Evolutionary conservation across 352 stramenopile genomes (phyloP), one percentile per base, ranked within the genome.

Genomic region (Globisporangium radiosum): DNA sequence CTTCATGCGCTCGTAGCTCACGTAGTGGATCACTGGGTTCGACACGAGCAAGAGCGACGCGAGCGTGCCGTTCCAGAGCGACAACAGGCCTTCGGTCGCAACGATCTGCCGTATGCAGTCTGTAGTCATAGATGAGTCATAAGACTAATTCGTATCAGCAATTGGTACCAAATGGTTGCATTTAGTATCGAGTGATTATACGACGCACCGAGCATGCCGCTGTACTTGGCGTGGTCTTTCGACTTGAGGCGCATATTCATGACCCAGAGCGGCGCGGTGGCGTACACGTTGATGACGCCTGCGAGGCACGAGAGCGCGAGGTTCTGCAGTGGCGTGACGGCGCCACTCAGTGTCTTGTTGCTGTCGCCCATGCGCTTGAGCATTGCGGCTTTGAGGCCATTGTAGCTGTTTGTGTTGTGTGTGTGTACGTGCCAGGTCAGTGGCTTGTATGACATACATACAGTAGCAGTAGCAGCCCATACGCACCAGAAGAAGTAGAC

Each of bases 1-100:
- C 69, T 96, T 97, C 66, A 98, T 84, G 49, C 89, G 80, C 65
- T 98, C 95, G 76, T 98, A 98, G 49, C 87, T 86, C 59, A 97
- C 87, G 68, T 97, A 97, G 76, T 98, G 93, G 63, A 98, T 97
- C 56, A 96, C 88, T 7, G 95, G 95, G 74, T 98, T 98, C 15
- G 85, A 95, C 51, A 98, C 92, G 10, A 98, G 79, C 3, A 98
- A 77, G 17, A 98, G 64, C 45, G 91, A 98, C 36, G 91, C 84
- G 33, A 83, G 59, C 36, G 91, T 97, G 40, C 93, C 93, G 56
- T 90, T 94, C 93, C 93, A 98, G 50, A 98, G 81, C 58, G 87
- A 89, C 14, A 66, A 52, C 7, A 95, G 49, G 5, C 94, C 94
- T 58, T 97, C 89, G 25, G 77, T 80, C 8, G 64, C 64, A 14